Conservation (phyloP, 139 green algal species). For the Chlamydomonas sp. region DNA sequence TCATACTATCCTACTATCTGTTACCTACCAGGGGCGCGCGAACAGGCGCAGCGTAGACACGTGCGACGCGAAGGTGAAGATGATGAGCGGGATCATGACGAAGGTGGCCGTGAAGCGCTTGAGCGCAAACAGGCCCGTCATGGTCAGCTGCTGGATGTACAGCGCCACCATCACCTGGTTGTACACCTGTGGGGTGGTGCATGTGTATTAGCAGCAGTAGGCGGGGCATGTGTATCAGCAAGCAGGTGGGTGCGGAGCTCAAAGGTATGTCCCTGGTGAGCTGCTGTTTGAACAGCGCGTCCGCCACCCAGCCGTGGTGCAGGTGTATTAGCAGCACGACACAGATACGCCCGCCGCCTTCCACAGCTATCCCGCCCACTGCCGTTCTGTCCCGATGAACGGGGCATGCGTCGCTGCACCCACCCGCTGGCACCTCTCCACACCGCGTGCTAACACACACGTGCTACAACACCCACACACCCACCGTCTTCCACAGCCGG, state of each 20-base stretch:
- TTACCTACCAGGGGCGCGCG: constrained; percentile 16
- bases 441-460: not conserved
- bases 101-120: not conserved
- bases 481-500: constrained; percentile 45
- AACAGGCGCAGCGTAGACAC: not conserved
- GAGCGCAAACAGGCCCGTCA: constrained; percentile 23
- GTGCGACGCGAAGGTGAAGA: constrained; percentile 23
- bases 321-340: too few species aligned
- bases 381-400: not conserved
- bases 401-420: not conserved
- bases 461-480: not conserved
- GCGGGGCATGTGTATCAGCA: not conserved
- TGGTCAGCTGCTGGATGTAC: constrained; percentile 39
- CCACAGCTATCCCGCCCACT: too few species aligned
- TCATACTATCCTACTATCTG: not conserved
- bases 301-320: too few species aligned
- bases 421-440: not conserved
- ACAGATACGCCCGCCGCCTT: too few species aligned
- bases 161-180: constrained; percentile 39
- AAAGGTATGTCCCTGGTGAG: not conserved
- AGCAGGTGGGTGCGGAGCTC: not conserved
- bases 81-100: constrained; percentile 22
- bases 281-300: too few species aligned
- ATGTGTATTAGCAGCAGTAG: not conserved
- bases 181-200: constrained; percentile 18